These are phyloP conservation scores for Apophysomyces sp. DNA, from an alignment of 371 early-diverging fungal genomes.

Conservation along the genomic window DNA sequence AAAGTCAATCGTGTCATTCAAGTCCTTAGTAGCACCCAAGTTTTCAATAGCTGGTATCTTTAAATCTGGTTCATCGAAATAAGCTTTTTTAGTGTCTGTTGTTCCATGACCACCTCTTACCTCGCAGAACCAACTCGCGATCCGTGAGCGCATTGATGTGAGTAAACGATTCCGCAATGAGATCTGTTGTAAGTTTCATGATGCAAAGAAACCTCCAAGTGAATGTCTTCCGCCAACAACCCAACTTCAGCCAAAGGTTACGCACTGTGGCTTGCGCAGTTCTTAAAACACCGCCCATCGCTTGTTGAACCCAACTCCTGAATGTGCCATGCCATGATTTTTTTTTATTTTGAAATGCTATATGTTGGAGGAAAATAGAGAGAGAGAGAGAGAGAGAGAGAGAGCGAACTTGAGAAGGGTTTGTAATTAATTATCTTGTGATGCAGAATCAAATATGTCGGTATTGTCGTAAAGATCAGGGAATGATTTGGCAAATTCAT, in stretches of 20 bases:
- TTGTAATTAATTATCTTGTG: neutral
- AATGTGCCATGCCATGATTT: no score
- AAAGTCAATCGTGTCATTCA: conserved; percentile 91
- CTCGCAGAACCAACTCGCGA: conserved; percentile 87
- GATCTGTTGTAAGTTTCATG: conserved; percentile 83
- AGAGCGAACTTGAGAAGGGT: no score
- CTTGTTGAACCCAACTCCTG: no score
- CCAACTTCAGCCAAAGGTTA: neutral
- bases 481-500: conserved; percentile 46
- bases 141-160: conserved; percentile 87
- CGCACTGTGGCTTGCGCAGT: neutral
- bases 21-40: conserved; percentile 91
- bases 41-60: conserved; percentile 93
- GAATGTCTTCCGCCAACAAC: neutral
- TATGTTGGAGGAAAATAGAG: no score
- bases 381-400: no score
- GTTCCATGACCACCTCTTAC: conserved; percentile 32
- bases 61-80: conserved; percentile 52
- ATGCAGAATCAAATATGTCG: conserved; percentile 9
- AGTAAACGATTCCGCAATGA: conserved; percentile 69
- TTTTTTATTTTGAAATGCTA: no score
- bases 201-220: conserved; percentile 6
- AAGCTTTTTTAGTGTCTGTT: neutral
- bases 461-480: conserved; percentile 46
- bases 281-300: neutral